Conservation (phyloP, 768 basidiomycete species). For the Lactarius akahatsu region DNA sequence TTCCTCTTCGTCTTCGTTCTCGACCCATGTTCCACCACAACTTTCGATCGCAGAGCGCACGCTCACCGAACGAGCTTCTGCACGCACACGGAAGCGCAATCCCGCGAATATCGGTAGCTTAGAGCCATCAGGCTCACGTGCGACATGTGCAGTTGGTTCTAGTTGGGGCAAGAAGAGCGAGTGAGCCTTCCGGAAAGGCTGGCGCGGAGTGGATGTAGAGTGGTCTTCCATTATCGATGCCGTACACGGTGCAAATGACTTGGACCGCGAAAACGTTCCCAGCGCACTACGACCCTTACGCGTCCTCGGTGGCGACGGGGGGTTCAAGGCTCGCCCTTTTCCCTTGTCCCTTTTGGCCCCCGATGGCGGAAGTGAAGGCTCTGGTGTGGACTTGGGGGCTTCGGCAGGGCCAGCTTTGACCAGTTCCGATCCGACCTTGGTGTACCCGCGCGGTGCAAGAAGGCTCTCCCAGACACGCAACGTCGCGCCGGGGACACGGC, state of each 20-base stretch:
- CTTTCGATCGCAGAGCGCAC: slow-evolving; percentile 62
- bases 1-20: slow-evolving; percentile 40
- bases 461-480: slow-evolving; percentile 71
- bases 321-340: slow-evolving; percentile 11
- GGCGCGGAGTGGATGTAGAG: slow-evolving; percentile 32
- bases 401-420: slow-evolving; percentile 37
- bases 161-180: slow-evolving; percentile 22
- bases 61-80: slow-evolving; percentile 59
- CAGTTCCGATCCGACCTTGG: slow-evolving; percentile 56
- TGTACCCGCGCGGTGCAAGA: slow-evolving; percentile 65
- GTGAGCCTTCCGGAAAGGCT: slow-evolving; percentile 48
- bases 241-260: slow-evolving; percentile 56
- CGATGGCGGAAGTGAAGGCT: background rate
- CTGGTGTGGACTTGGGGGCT: slow-evolving; percentile 13
- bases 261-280: slow-evolving; percentile 57
- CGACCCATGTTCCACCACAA: slow-evolving; percentile 54
- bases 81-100: slow-evolving; percentile 56
- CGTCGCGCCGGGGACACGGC: slow-evolving; percentile 59
- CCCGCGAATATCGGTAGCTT: slow-evolving; percentile 50
- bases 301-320: slow-evolving; percentile 10
- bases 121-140: slow-evolving; percentile 25
- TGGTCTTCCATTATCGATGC: slow-evolving; percentile 26
- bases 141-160: slow-evolving; percentile 14
- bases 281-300: slow-evolving; percentile 42
- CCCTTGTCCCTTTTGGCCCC: slow-evolving; percentile 5